phyloP scores from a whole-genome alignment of 2,329 filamentous ascomycete genomes.

The Cladorrhinum sp. region DNA sequence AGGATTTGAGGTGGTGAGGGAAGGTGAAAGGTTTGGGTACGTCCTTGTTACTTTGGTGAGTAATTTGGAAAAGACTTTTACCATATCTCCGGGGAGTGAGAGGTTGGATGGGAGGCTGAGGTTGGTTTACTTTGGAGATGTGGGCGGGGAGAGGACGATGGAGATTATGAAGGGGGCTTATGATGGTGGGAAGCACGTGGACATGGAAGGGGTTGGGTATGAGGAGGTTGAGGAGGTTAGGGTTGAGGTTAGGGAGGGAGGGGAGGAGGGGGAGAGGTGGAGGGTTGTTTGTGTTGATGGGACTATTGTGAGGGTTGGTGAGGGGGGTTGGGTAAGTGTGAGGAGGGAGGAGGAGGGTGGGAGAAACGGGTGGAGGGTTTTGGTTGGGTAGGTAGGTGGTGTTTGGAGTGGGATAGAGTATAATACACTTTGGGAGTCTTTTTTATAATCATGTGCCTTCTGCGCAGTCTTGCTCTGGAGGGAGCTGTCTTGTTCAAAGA shows the following conservation, averaged over 20 bases:
- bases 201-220: slow-evolving; percentile 62
- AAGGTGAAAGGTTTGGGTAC: slow-evolving; percentile 59
- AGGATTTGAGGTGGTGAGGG: neutral
- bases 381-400: slow-evolving; percentile 34
- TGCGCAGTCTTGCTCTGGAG: too few relatives aligned
- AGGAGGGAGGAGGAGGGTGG: slow-evolving; percentile 42
- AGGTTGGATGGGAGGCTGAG: slow-evolving; percentile 69
- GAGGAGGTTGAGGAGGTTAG: slow-evolving; percentile 64
- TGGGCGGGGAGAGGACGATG: slow-evolving; percentile 66
- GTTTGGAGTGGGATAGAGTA: slow-evolving; percentile 20
- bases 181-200: slow-evolving; percentile 53
- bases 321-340: slow-evolving; percentile 66
- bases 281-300: slow-evolving; percentile 89
- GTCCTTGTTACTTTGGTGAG: slow-evolving; percentile 73
- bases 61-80: slow-evolving; percentile 76
- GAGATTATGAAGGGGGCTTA: slow-evolving; percentile 69
- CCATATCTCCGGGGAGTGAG: slow-evolving; percentile 69
- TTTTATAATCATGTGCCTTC: neutral
- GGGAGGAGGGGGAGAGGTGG: slow-evolving; percentile 72
- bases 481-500: too few relatives aligned
- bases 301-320: slow-evolving; percentile 72
- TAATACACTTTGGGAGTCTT: neutral
- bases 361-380: slow-evolving; percentile 36
- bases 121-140: slow-evolving; percentile 71
- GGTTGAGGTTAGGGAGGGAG: slow-evolving; percentile 65